These are phyloP conservation scores for Parathielavia appendiculata DNA, from an alignment of 495 filamentous ascomycete species.

Conservation along the genomic window DNA sequence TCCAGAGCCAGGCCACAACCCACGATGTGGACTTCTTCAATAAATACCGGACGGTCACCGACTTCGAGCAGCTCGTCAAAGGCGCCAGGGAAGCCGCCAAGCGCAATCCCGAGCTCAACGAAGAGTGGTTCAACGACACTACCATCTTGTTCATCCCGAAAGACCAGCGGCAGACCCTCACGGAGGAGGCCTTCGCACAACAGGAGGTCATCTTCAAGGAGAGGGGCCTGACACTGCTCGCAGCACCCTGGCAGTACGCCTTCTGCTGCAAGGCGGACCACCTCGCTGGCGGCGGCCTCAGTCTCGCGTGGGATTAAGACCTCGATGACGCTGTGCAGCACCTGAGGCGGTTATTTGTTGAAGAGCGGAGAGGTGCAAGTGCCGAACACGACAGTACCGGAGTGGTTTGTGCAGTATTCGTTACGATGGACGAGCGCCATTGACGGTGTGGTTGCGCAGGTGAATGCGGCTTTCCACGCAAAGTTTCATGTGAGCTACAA, in stretches of 20 bases:
- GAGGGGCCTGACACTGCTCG: not conserved
- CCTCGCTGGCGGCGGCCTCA: not conserved
- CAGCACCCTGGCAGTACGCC: not conserved
- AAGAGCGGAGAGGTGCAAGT: not conserved
- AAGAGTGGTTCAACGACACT: not conserved
- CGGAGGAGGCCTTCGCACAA: not conserved
- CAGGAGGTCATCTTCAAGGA: not conserved
- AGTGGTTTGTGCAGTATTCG: not conserved
- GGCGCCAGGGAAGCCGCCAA: not conserved
- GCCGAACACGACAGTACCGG: not conserved
- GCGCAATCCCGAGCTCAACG: not conserved
- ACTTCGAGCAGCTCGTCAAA: not conserved
- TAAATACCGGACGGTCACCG: not conserved
- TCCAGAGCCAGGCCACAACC: not conserved
- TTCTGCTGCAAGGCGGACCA: slow-evolving; percentile 1
- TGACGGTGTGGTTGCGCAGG: not conserved
- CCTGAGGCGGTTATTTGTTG: not conserved
- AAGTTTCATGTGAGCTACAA: not conserved
- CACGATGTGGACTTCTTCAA: slow-evolving; percentile 8
- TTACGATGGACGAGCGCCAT: not conserved
- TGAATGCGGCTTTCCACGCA: not conserved
- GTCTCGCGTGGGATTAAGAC: not conserved
- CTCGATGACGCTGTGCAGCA: slow-evolving; percentile 1
- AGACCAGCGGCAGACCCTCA: not conserved
- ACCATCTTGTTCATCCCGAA: slow-evolving; percentile 3